Evolutionary conservation across 2,329 filamentous ascomycete genomes (phyloP).

Genomic region (Xylariaceae sp.): DNA sequence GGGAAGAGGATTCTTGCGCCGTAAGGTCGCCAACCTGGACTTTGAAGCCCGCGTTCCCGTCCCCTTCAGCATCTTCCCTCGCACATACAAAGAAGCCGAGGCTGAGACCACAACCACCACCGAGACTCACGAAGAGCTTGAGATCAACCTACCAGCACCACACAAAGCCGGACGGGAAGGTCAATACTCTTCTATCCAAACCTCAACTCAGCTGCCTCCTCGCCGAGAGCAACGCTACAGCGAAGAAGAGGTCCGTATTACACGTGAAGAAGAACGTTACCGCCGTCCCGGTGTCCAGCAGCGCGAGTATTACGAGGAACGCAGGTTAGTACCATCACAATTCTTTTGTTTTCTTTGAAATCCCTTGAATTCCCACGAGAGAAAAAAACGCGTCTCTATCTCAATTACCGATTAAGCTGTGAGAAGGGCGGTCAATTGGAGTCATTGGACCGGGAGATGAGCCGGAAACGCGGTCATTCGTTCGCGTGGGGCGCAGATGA

Average conservation of each 20-base stretch:
- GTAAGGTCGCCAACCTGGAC: constrained; percentile 93
- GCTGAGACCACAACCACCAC: constrained; percentile 44
- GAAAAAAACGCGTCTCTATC: neutral
- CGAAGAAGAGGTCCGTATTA: constrained; percentile 81
- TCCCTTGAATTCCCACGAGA: neutral
- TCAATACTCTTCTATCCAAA: constrained; percentile 74
- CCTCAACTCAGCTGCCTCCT: constrained; percentile 60
- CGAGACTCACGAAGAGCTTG: constrained; percentile 81
- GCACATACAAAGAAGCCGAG: constrained; percentile 75
- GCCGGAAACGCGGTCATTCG: neutral
- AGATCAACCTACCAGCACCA: constrained; percentile 65
- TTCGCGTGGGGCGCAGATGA: neutral
- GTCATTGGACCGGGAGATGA: neutral
- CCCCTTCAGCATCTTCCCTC: constrained; percentile 99
- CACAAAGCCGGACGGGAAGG: constrained; percentile 96
- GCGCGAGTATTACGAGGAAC: constrained; percentile 52
- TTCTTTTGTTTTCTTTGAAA: neutral
- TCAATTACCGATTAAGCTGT: neutral
- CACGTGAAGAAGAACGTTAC: constrained; percentile 72
- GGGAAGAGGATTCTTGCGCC: constrained; percentile 43
- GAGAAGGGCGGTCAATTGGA: neutral
- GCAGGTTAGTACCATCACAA: constrained; percentile 43
- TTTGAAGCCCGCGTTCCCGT: constrained; percentile 99
- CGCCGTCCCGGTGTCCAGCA: constrained; percentile 65
- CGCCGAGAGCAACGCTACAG: constrained; percentile 60